These are phyloP conservation scores for Neoscytalidium dimidiatum DNA, from an alignment of 2,329 filamentous ascomycete genomes.

Conservation along the genomic window DNA sequence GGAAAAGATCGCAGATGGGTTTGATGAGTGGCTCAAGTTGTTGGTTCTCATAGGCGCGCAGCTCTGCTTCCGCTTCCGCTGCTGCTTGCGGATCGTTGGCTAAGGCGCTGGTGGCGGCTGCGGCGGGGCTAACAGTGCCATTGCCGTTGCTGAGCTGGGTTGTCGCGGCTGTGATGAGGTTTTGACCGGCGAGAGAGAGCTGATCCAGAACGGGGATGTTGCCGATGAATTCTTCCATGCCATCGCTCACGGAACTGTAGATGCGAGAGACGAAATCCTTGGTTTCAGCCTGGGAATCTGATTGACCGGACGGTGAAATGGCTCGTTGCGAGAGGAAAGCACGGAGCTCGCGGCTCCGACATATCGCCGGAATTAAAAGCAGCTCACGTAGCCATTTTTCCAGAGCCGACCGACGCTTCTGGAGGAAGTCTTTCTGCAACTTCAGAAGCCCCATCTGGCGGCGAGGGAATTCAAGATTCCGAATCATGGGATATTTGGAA, in stretches of 20 bases:
- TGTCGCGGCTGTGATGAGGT: conserved; percentile 74
- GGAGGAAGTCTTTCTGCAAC: conserved; percentile 90
- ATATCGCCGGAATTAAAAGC: conserved; percentile 86
- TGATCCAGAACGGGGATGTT: conserved; percentile 96
- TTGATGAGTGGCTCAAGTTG: conserved; percentile 96
- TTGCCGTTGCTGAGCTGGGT: conserved; percentile 48
- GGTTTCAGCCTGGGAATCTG: conserved; percentile 65
- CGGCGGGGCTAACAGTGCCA: conserved; percentile 15
- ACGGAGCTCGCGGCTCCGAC: conserved; percentile 86
- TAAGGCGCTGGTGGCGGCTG: conserved; percentile 50
- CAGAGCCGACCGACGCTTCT: conserved; percentile 80
- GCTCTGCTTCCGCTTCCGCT: conserved; percentile 85
- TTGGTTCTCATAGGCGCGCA: conserved; percentile 88
- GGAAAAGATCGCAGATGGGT: conserved; percentile 95
- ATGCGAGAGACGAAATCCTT: conserved; percentile 87
- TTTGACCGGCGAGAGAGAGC: conserved; percentile 88
- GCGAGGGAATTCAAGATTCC: conserved; percentile 87
- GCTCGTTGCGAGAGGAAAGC: conserved; percentile 88
- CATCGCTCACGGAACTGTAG: conserved; percentile 95
- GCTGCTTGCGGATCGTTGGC: conserved; percentile 53
- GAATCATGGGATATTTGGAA: conserved; percentile 80
- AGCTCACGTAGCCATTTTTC: conserved; percentile 80
- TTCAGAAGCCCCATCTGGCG: conserved; percentile 88
- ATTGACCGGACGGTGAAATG: conserved; percentile 67
- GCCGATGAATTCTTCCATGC: conserved; percentile 96